Base-by-base conservation (phyloP, 2,329 filamentous ascomycete species). In the Aspergillus chevalieri region DNA sequence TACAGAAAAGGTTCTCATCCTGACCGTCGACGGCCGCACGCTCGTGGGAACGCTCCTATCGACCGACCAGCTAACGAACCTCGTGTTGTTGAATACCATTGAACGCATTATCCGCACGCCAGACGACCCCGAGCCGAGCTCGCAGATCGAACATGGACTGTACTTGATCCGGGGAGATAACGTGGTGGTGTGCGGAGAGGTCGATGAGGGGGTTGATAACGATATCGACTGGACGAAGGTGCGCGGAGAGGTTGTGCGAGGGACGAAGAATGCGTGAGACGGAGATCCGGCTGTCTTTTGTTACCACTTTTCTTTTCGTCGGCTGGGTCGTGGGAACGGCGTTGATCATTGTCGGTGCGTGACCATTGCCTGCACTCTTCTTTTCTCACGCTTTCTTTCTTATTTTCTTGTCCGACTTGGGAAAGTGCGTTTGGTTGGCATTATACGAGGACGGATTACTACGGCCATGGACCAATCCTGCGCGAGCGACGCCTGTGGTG, bases 141-240 rank as follows among this genome's bases (percentile, higher is more conserved):
- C 84, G 51, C 83, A 93, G 65, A 84, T 93, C 15, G 83, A 86
- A 4, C 82, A 96, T 54, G 93, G 93, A 1, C 74, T 97, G 5
- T 97, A 96, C 68, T 79, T 98, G 50, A 87, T 98, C 50, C 82
- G 93, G 52, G 93, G 93, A 47, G 93, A 98, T 68, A 96, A 94
- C 64, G 92, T 98, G 44, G 91, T 90, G 54, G 79, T 94, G 14
- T 87, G 93, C 50, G 93, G 93, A 2, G 76, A 94, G 50, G 85
- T 98, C 28, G 90, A 98, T 68, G 91, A 95, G 70, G 80, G 87
- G 59, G 75, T 97, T 51, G 93, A 98, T 72, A 80, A 78, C 36
- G 90, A 86, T 61, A 97, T 98, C 65, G 85, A 96, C 73, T 98
- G 93, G 93, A 78, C 80, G 17, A 85, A 94, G 69, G 93, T 98